Evolutionary conservation across 1,284 basidiomycete species (phyloP).

Genomic region (Ceratobasidium sp.): DNA sequence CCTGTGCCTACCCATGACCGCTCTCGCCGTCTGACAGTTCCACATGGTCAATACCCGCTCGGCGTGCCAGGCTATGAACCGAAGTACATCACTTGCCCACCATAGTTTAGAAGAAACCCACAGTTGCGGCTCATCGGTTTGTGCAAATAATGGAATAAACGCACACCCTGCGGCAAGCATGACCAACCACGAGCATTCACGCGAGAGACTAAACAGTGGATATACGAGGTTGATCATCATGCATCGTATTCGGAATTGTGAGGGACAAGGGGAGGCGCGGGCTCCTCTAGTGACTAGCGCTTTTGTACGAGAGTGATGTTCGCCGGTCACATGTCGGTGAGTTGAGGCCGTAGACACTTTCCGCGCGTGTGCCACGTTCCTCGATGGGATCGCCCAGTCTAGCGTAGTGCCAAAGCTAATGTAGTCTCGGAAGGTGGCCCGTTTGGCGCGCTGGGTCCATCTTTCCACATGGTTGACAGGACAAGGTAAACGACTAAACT

Average conservation of each 20-base stretch:
- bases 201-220: not conserved
- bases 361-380: slow-evolving; percentile 17
- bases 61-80: not conserved
- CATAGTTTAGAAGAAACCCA: too few species aligned
- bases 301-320: slow-evolving; percentile 20
- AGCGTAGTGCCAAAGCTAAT: not conserved
- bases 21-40: not conserved
- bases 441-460: slow-evolving; percentile 2
- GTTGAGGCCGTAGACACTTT: not conserved
- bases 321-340: slow-evolving; percentile 2
- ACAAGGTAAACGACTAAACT: slow-evolving; percentile 3
- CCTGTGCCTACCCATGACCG: slow-evolving; percentile 22
- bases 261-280: slow-evolving; percentile 20
- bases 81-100: too few species aligned
- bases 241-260: slow-evolving; percentile 26
- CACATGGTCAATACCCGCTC: not conserved
- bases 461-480: slow-evolving; percentile 17
- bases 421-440: not conserved
- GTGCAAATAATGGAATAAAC: too few species aligned
- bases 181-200: not conserved
- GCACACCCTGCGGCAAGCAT: not conserved
- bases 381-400: not conserved
- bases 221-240: not conserved
- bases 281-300: not conserved
- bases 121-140: too few species aligned